phyloP scores from a whole-genome alignment of 306 rosid species.

The Pyrus communis region DNA sequence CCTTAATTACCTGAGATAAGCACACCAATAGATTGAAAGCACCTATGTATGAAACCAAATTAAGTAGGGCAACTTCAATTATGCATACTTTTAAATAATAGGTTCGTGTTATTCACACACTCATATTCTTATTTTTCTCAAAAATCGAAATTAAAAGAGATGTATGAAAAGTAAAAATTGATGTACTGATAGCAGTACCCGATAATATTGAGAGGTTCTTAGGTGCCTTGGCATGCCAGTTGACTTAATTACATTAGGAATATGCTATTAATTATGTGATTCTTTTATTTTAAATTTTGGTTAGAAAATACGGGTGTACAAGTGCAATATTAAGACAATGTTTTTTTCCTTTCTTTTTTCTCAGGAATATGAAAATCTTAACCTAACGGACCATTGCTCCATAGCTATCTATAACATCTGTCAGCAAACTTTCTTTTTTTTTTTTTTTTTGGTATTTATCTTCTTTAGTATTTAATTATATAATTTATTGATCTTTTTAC shows the following conservation, averaged over 20 bases:
- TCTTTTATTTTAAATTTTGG: neutral
- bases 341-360: neutral
- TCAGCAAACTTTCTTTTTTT: no score
- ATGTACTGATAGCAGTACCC: no score
- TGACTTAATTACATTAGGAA: neutral
- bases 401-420: no score
- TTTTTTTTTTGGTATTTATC: no score
- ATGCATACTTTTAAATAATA: neutral
- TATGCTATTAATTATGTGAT: neutral
- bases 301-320: neutral
- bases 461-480: neutral
- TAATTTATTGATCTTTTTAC: no score
- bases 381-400: no score
- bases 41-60: neutral
- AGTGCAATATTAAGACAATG: no score
- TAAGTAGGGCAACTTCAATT: neutral
- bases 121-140: no score
- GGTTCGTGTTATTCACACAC: no score
- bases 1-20: neutral
- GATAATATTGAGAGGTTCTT: neutral
- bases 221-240: neutral
- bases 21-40: neutral
- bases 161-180: no score
- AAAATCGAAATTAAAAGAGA: no score
- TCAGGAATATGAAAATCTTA: neutral